These are phyloP conservation scores for Pyrus hybrid DNA, from an alignment of 331 rosid genomes.

Conservation along the genomic window DNA sequence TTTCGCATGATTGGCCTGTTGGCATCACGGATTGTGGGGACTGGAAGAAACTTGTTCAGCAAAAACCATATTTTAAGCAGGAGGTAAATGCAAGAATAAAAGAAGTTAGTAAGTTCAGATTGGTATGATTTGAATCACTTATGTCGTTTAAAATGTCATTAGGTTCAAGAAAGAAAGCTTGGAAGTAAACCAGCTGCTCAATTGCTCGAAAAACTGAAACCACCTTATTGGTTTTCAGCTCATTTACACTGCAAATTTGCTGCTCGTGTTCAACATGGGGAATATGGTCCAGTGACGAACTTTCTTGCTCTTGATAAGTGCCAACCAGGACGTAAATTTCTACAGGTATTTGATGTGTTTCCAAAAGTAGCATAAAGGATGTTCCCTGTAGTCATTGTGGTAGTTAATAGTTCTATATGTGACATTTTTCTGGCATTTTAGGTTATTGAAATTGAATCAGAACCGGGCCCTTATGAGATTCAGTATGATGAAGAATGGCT, in stretches of 20 bases:
- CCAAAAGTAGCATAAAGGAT: not conserved
- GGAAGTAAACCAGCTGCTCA: conserved; percentile 82
- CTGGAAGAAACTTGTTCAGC: conserved; percentile 54
- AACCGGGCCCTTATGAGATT: conserved; percentile 71
- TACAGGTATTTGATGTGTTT: conserved; percentile 53
- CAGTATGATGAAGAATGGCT: conserved; percentile 96
- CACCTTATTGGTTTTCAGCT: conserved; percentile 91
- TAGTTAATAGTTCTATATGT: conserved; percentile 13
- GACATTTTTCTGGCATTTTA: conserved; percentile 21
- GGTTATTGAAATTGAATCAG: conserved; percentile 83
- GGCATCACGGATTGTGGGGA: conserved; percentile 88
- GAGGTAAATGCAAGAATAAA: conserved; percentile 48
- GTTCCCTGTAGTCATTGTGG: conserved; percentile 9
- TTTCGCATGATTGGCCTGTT: conserved; percentile 95
- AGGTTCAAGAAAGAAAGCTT: conserved; percentile 74
- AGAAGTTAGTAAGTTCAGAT: not conserved
- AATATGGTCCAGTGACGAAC: conserved; percentile 74
- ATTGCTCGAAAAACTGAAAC: conserved; percentile 76
- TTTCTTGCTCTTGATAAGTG: conserved; percentile 98
- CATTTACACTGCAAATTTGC: conserved; percentile 94
- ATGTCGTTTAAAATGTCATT: not conserved
- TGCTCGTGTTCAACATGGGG: conserved; percentile 93
- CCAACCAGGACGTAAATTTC: conserved; percentile 63
- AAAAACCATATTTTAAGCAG: conserved; percentile 45
- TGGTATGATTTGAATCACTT: not conserved